phyloP scores from a whole-genome alignment of 2,329 filamentous ascomycete species.

The Neoscytalidium dimidiatum region DNA sequence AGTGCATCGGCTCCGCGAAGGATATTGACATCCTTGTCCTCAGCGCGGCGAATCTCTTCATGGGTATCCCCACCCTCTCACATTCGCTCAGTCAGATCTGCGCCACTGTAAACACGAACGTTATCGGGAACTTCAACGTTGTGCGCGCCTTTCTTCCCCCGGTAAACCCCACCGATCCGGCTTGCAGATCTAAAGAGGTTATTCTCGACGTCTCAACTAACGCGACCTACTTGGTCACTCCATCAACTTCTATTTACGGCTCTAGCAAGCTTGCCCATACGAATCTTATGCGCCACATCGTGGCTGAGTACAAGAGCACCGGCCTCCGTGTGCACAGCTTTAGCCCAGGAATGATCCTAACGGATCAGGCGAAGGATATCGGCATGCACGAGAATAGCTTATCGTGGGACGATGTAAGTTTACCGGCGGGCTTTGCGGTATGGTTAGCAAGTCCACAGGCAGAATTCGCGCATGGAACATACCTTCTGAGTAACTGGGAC shows the following conservation, averaged over 20 bases:
- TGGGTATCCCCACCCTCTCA: too few relatives aligned
- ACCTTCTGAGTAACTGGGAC: background rate
- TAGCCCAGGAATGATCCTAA: background rate
- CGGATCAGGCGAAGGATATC: background rate
- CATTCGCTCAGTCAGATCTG: too few relatives aligned
- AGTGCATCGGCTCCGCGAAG: too few relatives aligned
- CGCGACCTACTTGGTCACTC: background rate
- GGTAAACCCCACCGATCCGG: background rate
- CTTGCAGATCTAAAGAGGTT: background rate
- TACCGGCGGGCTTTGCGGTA: background rate
- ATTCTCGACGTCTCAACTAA: background rate
- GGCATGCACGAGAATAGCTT: background rate
- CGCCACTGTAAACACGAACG: too few relatives aligned
- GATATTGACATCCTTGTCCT: too few relatives aligned
- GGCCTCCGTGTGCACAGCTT: background rate
- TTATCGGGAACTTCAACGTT: too few relatives aligned
- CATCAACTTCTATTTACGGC: background rate
- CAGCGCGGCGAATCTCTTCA: too few relatives aligned
- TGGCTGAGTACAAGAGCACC: background rate
- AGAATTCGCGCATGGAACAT: background rate
- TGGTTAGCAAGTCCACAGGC: background rate
- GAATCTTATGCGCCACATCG: background rate
- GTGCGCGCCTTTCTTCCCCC: background rate
- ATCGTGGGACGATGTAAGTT: background rate
- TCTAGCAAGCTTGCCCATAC: background rate